These are phyloP conservation scores for Microcera coccophila DNA, from an alignment of 2,329 filamentous ascomycete species.

Conservation along the genomic window DNA sequence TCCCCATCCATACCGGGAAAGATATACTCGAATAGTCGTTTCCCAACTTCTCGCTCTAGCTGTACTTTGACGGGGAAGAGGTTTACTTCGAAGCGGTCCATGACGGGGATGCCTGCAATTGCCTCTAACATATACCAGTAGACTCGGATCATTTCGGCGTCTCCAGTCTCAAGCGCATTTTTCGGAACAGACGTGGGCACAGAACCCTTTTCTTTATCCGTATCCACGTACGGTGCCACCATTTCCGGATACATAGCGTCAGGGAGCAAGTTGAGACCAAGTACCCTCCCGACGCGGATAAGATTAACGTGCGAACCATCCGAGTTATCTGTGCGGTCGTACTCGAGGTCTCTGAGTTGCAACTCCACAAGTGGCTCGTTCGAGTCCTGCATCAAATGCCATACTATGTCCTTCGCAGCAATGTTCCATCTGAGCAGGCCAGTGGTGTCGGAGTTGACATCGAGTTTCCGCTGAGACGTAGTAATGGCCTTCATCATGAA, in stretches of 20 bases:
- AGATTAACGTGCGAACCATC: conserved; percentile 95
- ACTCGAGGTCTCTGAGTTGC: conserved; percentile 84
- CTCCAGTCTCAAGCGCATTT: conserved; percentile 44
- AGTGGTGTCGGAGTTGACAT: conserved; percentile 66
- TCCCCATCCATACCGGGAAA: conserved; percentile 77
- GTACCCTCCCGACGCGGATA: conserved; percentile 81
- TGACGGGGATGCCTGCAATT: conserved; percentile 93
- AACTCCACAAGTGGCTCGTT: conserved; percentile 88
- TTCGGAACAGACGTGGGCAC: not conserved
- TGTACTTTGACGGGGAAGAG: conserved; percentile 92
- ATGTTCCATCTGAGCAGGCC: conserved; percentile 89
- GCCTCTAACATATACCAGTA: conserved; percentile 99
- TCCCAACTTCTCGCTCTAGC: conserved; percentile 85
- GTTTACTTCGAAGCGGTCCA: conserved; percentile 95
- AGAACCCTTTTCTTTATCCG: conserved; percentile 46
- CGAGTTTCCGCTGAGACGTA: conserved; percentile 83
- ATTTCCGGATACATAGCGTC: conserved; percentile 95
- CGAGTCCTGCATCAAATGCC: conserved; percentile 87
- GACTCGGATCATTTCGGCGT: conserved; percentile 82
- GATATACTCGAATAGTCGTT: conserved; percentile 93
- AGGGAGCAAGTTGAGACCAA: conserved; percentile 83
- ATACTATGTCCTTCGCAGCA: conserved; percentile 90
- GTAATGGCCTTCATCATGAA: conserved; percentile 99
- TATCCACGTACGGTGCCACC: conserved; percentile 82
- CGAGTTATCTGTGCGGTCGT: conserved; percentile 92